A percentile compares a stretch with the other conserved stretches of the same genome.
Conservation (phyloP, 768 basidiomycete genomes). For the Pleurotus pulmonarius region DNA sequence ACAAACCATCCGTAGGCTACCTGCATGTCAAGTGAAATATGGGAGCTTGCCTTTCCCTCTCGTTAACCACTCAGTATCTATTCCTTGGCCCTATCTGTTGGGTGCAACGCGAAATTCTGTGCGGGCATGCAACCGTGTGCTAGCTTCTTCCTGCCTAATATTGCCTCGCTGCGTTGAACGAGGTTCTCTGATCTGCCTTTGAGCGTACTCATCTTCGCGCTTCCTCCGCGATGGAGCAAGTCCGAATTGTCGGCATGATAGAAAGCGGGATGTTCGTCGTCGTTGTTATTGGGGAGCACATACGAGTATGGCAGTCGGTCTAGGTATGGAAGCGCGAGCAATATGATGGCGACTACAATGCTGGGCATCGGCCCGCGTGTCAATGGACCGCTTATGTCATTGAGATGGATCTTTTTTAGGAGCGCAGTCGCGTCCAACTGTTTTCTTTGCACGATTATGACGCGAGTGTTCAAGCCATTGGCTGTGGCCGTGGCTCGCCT, state of each 20-base stretch:
- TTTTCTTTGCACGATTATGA: no score
- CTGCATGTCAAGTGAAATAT: constrained; percentile 71
- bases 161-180: constrained; percentile 57
- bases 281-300: no score
- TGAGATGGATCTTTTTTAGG: no score
- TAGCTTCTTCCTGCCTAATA: constrained; percentile 85
- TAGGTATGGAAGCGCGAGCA: no score
- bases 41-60: constrained; percentile 78
- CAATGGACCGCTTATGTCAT: no score
- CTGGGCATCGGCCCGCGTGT: no score
- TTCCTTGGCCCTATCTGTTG: not conserved
- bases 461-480: constrained; percentile 36
- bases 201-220: constrained; percentile 79
- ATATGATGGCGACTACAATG: no score
- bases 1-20: constrained; percentile 78
- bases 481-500: constrained; percentile 60
- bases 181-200: constrained; percentile 88
- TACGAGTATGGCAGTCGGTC: no score
- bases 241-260: constrained; percentile 84
- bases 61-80: constrained; percentile 90
- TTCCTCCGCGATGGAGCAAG: constrained; percentile 83
- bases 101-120: not conserved
- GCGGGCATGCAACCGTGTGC: constrained; percentile 40
- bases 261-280: no score
- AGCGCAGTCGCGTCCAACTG: no score